Evolutionary conservation across 345 rosid genomes (phyloP).

Genomic region (Schrenkiella parvula): DNA sequence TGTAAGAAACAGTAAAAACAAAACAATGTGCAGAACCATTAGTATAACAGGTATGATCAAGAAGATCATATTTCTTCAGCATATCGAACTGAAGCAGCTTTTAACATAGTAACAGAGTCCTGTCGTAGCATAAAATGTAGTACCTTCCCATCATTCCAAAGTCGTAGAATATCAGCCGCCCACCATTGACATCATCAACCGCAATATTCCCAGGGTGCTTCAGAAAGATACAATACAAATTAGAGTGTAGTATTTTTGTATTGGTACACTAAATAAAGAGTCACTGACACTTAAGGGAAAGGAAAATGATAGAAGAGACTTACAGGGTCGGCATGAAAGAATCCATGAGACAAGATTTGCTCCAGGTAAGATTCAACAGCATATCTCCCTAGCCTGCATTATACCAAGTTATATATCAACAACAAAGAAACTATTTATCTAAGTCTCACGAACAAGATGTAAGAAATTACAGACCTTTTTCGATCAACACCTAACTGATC

Average conservation of each 20-base stretch:
- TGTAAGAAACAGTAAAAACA: slow-evolving; percentile 36
- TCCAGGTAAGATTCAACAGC: slow-evolving; percentile 99
- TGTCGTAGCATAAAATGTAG: slow-evolving; percentile 1
- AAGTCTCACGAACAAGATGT: background rate
- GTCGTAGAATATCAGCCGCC: slow-evolving; percentile 94
- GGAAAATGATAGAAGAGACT: slow-evolving; percentile 22
- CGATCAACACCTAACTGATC: slow-evolving; percentile 96
- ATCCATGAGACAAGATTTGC: slow-evolving; percentile 96
- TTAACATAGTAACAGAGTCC: background rate
- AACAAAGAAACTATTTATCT: background rate
- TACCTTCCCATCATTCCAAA: slow-evolving; percentile 99
- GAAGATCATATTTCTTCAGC: background rate
- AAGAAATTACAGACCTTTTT: slow-evolving; percentile 51
- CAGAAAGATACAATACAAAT: background rate
- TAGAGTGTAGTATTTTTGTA: background rate
- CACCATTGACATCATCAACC: slow-evolving; percentile 97
- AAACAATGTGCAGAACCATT: background rate
- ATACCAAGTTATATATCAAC: slow-evolving; percentile 4
- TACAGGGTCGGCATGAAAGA: slow-evolving; percentile 98
- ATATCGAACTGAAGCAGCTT: background rate
- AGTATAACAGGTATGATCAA: background rate
- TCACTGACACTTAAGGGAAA: background rate
- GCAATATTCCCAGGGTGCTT: slow-evolving; percentile 99
- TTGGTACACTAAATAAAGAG: background rate
- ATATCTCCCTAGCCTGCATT: slow-evolving; percentile 79